A percentile compares a stretch with the other conserved stretches of the same genome.
phyloP scores from a whole-genome alignment of 192 early-diverging fungal genomes.

The Phlyctochytrium arcticum region DNA sequence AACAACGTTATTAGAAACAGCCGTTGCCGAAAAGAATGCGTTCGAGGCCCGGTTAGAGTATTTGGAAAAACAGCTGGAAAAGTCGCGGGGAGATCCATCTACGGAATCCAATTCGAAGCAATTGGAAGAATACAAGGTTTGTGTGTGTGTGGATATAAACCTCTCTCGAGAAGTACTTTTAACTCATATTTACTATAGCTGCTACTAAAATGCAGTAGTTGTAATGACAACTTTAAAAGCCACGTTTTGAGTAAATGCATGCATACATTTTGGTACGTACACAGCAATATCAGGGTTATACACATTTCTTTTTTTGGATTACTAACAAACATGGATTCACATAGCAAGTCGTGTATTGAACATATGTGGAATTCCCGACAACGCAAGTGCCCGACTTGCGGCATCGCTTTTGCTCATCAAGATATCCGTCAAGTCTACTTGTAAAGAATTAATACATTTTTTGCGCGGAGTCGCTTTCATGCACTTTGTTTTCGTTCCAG shows the following conservation, averaged over 20 bases:
- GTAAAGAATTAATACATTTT: conserved; percentile 40
- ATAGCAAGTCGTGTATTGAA: conserved; percentile 81
- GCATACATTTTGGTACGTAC: conserved; percentile 84
- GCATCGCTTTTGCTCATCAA: conserved; percentile 74
- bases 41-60: conserved; percentile 57
- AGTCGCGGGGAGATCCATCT: conserved; percentile 60
- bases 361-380: conserved; percentile 80
- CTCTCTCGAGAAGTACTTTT: background rate
- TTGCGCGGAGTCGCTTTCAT: no score
- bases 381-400: conserved; percentile 91
- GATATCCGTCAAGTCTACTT: conserved; percentile 80
- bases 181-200: conserved; percentile 39
- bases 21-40: conserved; percentile 49
- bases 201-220: conserved; percentile 88
- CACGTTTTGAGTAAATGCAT: conserved; percentile 82
- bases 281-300: background rate
- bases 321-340: background rate
- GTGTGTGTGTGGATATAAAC: background rate
- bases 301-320: background rate
- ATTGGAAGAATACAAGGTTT: conserved; percentile 52
- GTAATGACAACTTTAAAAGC: conserved; percentile 79
- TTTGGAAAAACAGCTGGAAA: conserved; percentile 61
- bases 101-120: conserved; percentile 38
- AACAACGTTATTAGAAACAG: conserved; percentile 16
- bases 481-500: no score